A percentile compares a stretch with the other conserved stretches of the same genome.
Evolutionary conservation across 1,284 basidiomycete genomes (phyloP).

Genomic region (Pascua sp.): DNA sequence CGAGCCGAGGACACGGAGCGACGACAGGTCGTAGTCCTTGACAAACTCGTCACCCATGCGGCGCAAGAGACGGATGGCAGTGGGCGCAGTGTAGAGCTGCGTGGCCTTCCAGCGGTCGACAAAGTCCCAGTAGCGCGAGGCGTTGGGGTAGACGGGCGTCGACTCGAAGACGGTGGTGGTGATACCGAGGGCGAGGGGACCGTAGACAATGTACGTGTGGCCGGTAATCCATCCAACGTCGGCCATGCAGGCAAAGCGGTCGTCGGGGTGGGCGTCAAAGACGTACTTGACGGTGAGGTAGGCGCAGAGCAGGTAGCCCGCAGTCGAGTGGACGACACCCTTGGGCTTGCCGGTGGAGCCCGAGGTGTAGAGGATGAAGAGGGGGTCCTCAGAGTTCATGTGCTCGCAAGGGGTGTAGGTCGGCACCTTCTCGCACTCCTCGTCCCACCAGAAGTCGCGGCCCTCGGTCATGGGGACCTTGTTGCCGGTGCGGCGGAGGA

Average conservation of each 20-base stretch:
- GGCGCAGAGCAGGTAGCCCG: slow-evolving; percentile 62
- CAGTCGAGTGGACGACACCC: slow-evolving; percentile 45
- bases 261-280: slow-evolving; percentile 90
- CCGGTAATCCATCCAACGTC: slow-evolving; percentile 99
- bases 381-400: slow-evolving; percentile 86
- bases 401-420: slow-evolving; percentile 83
- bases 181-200: slow-evolving; percentile 81
- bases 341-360: slow-evolving; percentile 58
- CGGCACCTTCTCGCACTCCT: slow-evolving; percentile 79
- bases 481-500: slow-evolving; percentile 83
- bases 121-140: slow-evolving; percentile 94
- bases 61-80: slow-evolving; percentile 81
- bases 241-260: slow-evolving; percentile 96
- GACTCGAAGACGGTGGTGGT: slow-evolving; percentile 94
- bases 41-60: slow-evolving; percentile 84
- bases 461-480: slow-evolving; percentile 78
- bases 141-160: slow-evolving; percentile 93
- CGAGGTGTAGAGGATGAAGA: slow-evolving; percentile 68
- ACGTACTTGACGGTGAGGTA: slow-evolving; percentile 92
- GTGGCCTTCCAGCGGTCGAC: slow-evolving; percentile 92
- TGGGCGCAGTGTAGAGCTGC: slow-evolving; percentile 90
- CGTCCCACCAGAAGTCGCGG: slow-evolving; percentile 95
- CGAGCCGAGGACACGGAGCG: slow-evolving; percentile 80
- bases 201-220: slow-evolving; percentile 96
- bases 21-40: slow-evolving; percentile 75